These are phyloP conservation scores for Colletotrichum lini DNA, from an alignment of 2,329 filamentous ascomycete genomes.

Conservation along the genomic window DNA sequence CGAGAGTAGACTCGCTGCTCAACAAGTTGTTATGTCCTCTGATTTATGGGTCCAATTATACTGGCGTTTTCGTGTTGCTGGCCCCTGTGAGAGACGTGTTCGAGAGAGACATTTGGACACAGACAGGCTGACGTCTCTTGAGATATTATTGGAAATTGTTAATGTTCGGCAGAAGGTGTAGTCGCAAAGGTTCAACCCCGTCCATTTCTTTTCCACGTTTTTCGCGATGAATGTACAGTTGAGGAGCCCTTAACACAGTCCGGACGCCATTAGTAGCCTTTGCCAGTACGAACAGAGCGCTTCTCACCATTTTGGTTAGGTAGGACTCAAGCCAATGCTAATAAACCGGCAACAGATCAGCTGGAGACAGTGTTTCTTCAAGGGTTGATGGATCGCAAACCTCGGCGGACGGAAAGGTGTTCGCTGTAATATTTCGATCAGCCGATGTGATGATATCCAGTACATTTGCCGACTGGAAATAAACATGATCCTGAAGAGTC, in stretches of 20 bases:
- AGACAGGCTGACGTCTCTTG: no score
- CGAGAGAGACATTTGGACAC: no score
- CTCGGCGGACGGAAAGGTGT: background rate
- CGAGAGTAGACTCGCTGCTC: background rate
- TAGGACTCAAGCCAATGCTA: slow-evolving; percentile 52
- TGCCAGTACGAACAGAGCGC: slow-evolving; percentile 3
- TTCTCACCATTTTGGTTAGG: slow-evolving; percentile 50
- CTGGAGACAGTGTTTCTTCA: background rate
- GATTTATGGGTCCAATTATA: no score
- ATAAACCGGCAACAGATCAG: slow-evolving; percentile 33
- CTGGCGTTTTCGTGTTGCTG: no score
- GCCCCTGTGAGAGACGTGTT: no score
- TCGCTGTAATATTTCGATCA: background rate
- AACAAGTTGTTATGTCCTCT: no score
- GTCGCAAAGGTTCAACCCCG: slow-evolving; percentile 50
- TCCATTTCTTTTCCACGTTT: slow-evolving; percentile 45
- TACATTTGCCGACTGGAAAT: no score
- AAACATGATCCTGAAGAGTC: no score
- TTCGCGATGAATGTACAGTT: slow-evolving; percentile 60
- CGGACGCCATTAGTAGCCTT: background rate
- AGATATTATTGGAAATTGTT: background rate
- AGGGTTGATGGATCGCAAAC: background rate
- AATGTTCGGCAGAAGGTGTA: slow-evolving; percentile 53
- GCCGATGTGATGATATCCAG: no score
- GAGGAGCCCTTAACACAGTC: slow-evolving; percentile 50